Conservation (phyloP, 345 rosid species). For the Salix purpurea region DNA sequence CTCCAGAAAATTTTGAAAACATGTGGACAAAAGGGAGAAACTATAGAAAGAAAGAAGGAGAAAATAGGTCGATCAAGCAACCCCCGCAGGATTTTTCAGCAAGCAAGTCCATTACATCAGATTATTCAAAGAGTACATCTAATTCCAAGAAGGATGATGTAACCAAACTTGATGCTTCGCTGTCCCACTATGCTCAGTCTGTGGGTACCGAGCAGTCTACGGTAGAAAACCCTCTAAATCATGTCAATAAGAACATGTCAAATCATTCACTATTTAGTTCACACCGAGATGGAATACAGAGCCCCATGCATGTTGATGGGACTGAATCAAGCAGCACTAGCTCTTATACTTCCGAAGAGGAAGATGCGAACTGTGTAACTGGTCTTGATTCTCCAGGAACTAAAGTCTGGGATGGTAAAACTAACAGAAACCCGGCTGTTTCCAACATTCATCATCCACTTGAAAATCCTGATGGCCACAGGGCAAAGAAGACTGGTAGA, state of each 20-base stretch:
- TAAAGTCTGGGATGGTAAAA: conserved; percentile 94
- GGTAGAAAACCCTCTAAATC: conserved; percentile 23
- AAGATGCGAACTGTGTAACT: conserved; percentile 53
- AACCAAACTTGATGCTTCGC: conserved; percentile 23
- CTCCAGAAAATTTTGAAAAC: conserved; percentile 94
- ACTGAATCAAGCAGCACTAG: conserved; percentile 54
- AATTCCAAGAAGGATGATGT: conserved; percentile 28
- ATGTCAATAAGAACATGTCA: conserved; percentile 29
- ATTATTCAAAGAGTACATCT: conserved; percentile 19
- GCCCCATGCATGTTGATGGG: conserved; percentile 27
- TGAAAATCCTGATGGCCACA: conserved; percentile 57
- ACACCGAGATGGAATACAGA: conserved; percentile 45
- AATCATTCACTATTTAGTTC: conserved; percentile 36
- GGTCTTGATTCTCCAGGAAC: conserved; percentile 92
- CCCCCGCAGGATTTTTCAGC: conserved; percentile 33
- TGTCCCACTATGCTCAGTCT: conserved; percentile 21
- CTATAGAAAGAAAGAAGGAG: conserved; percentile 54
- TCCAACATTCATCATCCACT: conserved; percentile 93
- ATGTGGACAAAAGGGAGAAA: conserved; percentile 98
- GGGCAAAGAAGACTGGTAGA: conserved; percentile 44
- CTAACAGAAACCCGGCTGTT: conserved; percentile 63
- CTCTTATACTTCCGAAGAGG: conserved; percentile 75
- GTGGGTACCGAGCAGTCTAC: conserved; percentile 14
- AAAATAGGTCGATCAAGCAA: conserved; percentile 35
- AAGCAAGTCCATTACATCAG: conserved; percentile 29